phyloP scores from a whole-genome alignment of 345 rosid genomes.

The Orychophragmus violaceus region DNA sequence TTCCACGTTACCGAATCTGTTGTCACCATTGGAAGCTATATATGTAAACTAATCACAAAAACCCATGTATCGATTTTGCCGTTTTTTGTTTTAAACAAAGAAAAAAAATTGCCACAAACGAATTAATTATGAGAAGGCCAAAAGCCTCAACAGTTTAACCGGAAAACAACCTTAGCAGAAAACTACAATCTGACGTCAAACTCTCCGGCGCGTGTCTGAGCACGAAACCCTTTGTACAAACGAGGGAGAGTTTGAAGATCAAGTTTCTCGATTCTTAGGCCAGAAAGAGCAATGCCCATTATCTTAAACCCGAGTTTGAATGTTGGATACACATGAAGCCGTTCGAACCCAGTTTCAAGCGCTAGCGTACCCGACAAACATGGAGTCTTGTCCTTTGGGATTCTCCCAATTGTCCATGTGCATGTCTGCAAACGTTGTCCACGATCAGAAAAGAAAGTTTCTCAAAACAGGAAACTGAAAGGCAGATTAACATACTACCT shows the following conservation, averaged over 20 bases:
- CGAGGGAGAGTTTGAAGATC: conserved; percentile 67
- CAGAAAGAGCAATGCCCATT: conserved; percentile 88
- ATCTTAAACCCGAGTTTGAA: conserved; percentile 71
- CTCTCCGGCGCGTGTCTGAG: conserved; percentile 69
- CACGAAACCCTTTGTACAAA: conserved; percentile 85
- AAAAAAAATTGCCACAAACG: neutral
- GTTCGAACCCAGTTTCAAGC: conserved; percentile 57
- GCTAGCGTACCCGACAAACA: conserved; percentile 60
- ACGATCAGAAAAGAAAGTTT: neutral
- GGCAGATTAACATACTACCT: conserved; percentile 36
- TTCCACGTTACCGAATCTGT: too few species aligned
- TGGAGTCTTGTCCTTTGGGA: conserved; percentile 82
- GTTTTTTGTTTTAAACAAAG: neutral
- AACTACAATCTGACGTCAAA: conserved; percentile 76
- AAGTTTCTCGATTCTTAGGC: conserved; percentile 70
- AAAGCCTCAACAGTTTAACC: neutral
- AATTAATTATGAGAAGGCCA: neutral
- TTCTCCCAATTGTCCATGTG: conserved; percentile 79
- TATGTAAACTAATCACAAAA: too few species aligned
- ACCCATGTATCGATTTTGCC: too few species aligned
- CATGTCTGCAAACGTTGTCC: conserved; percentile 49
- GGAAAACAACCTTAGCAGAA: neutral
- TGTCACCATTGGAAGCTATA: too few species aligned
- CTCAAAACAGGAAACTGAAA: neutral
- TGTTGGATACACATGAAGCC: conserved; percentile 74